These are phyloP conservation scores for Pseudogymnoascus sp. DNA, from an alignment of 2,329 filamentous ascomycete genomes.

Conservation along the genomic window DNA sequence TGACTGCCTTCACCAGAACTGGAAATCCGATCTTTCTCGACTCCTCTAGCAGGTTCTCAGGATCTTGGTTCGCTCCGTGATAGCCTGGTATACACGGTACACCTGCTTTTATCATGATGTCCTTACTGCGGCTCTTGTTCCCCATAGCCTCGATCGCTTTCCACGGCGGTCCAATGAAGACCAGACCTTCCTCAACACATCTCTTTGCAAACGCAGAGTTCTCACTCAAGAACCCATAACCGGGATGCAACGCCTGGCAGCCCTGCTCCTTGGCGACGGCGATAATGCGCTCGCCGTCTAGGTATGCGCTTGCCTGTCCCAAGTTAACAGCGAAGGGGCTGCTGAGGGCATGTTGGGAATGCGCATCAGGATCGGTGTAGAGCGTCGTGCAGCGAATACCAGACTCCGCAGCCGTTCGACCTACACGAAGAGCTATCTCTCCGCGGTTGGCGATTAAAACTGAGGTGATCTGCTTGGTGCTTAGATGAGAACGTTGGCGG, in stretches of 20 bases:
- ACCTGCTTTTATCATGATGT: constrained; percentile 92
- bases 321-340: constrained; percentile 80
- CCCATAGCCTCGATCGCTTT: constrained; percentile 84
- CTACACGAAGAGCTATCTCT: constrained; percentile 91
- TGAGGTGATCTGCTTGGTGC: constrained; percentile 54
- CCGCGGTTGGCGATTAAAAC: constrained; percentile 95
- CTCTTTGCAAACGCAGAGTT: constrained; percentile 84
- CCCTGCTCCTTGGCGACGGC: constrained; percentile 75
- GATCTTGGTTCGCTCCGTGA: constrained; percentile 76
- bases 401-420: constrained; percentile 76
- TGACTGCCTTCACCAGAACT: constrained; percentile 72
- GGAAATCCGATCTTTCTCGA: constrained; percentile 65
- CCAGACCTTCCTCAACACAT: constrained; percentile 81
- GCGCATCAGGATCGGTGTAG: constrained; percentile 86
- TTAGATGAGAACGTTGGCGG: constrained; percentile 4
- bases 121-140: constrained; percentile 86
- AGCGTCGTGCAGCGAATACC: constrained; percentile 91
- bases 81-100: constrained; percentile 97
- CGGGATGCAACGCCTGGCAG: constrained; percentile 88
- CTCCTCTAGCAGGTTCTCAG: constrained; percentile 52
- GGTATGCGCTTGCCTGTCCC: constrained; percentile 75
- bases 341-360: constrained; percentile 78
- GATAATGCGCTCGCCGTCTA: constrained; percentile 91
- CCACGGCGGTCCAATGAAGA: constrained; percentile 88
- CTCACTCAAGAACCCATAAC: constrained; percentile 93